Evolutionary conservation across 2,329 filamentous ascomycete genomes (phyloP).

Genomic region (Cyanodermella asteris): DNA sequence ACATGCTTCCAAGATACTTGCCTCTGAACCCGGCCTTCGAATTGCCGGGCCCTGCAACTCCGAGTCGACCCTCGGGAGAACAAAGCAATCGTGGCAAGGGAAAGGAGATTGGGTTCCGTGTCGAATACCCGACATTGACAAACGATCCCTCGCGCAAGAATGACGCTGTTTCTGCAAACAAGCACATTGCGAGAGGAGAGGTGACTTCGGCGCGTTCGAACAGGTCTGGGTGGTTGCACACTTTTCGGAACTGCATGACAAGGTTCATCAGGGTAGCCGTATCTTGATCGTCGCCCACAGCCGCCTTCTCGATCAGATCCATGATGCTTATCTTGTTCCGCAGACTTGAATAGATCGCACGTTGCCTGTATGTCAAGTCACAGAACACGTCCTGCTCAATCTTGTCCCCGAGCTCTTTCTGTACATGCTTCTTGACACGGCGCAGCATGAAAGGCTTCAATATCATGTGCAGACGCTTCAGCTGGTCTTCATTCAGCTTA

Average conservation of each 20-base stretch:
- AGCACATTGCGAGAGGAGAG: slow-evolving; percentile 63
- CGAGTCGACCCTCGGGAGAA: slow-evolving; percentile 54
- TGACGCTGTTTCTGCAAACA: slow-evolving; percentile 85
- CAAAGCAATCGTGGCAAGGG: slow-evolving; percentile 63
- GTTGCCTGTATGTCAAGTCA: slow-evolving; percentile 85
- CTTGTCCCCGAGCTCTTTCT: slow-evolving; percentile 97
- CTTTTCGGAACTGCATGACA: slow-evolving; percentile 99
- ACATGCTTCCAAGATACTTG: slow-evolving; percentile 54
- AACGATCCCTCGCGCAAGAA: slow-evolving; percentile 75
- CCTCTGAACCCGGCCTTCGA: slow-evolving; percentile 54
- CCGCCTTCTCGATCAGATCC: slow-evolving; percentile 94
- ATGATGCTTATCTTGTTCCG: slow-evolving; percentile 97
- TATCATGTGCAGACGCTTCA: slow-evolving; percentile 95
- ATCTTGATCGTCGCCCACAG: slow-evolving; percentile 80
- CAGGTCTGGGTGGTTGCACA: slow-evolving; percentile 93
- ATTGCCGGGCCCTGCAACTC: slow-evolving; percentile 54
- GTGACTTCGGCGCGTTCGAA: slow-evolving; percentile 87
- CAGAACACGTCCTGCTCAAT: slow-evolving; percentile 94
- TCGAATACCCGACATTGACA: slow-evolving; percentile 67
- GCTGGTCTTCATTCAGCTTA: slow-evolving; percentile 96
- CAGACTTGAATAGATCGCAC: slow-evolving; percentile 77
- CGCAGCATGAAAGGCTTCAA: slow-evolving; percentile 98
- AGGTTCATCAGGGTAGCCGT: slow-evolving; percentile 95
- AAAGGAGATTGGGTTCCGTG: slow-evolving; percentile 69
- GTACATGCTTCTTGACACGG: slow-evolving; percentile 98